Evolutionary conservation across 2,329 filamentous ascomycete species (phyloP).

Genomic region (Pseudogymnoascus sp.): DNA sequence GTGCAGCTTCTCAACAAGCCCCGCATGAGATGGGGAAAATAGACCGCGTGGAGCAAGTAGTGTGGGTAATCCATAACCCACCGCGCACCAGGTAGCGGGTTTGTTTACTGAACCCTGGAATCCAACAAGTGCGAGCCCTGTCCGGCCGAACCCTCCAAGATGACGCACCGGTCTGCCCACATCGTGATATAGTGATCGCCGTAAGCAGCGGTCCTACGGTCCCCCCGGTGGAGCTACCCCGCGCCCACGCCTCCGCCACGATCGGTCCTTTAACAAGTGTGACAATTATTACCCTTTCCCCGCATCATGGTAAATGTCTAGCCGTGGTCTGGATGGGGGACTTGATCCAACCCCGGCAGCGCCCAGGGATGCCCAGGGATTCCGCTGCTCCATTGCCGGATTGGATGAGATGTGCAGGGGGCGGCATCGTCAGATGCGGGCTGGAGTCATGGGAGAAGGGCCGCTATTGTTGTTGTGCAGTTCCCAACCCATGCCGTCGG

Average conservation of each 20-base stretch:
- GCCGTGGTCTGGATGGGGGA: neutral
- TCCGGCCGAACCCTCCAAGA: neutral
- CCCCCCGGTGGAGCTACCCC: neutral
- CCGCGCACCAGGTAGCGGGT: neutral
- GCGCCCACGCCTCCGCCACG: neutral
- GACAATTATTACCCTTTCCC: neutral
- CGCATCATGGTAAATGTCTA: neutral
- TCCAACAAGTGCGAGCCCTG: neutral
- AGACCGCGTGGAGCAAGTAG: neutral
- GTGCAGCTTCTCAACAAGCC: neutral
- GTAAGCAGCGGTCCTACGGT: neutral
- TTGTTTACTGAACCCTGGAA: conserved; percentile 5
- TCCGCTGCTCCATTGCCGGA: neutral
- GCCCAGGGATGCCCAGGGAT: neutral
- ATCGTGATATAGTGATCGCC: conserved; percentile 5
- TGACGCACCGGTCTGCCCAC: neutral
- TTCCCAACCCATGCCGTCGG: neutral
- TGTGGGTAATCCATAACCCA: neutral
- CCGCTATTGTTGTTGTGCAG: neutral
- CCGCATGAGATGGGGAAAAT: neutral
- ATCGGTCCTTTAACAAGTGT: neutral
- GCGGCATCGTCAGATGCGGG: conserved; percentile 3
- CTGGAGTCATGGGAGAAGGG: neutral
- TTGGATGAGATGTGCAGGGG: neutral
- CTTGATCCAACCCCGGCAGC: neutral